Base-by-base conservation (phyloP, 495 filamentous ascomycete species). In the Penicillium chermesinum region DNA sequence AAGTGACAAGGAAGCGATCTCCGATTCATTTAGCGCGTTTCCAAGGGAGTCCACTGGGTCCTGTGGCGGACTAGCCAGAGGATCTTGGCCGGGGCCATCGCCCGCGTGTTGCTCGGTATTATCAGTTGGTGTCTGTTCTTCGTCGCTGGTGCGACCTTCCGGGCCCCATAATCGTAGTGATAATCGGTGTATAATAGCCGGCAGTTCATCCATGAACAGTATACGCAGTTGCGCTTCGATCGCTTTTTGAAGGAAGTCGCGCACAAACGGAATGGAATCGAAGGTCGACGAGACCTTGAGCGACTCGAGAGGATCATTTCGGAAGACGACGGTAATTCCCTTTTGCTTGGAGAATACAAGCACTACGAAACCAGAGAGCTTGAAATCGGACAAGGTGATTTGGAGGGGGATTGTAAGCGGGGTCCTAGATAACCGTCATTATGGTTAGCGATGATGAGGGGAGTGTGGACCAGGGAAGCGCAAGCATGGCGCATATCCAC, bases 231-330 rank as follows among this genome's bases (percentile, higher is more conserved):
- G 93, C n/a, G 77, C 84, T 68, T 98, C 93, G 58, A 98, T 98
- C 47, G 91, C 94, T 59, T 87, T 89, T 60, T 98, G 93, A 38
- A 98, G 74, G 66, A 96, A 98, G 61, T 97, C 91, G 46, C 91
- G 84, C 45, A 98, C 91, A 56, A 97, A 98, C 8, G 91, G 91
- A 57, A 98, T 98, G 9, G 93, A 95, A 70, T 98, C 93, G 64
- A 97, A 98, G 19, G 93, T 98, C 48, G 89, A 95, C 2, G 93
- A 96, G 51, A 98, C 93, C 72, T 96, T 97, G 52, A 98, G 82
- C 12, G 90, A 96, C 58, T 98, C 93, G 44, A 98, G 81, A 2
- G 93, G 93, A 66, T 98, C 93, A 76, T 98, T 97, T 53, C 93
- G 86, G 57, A 98, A 98, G 4, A 98, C 93, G 30, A 98, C 74